Evolutionary conservation across 139 green algal genomes (phyloP).

Genomic region (Micractinium sp.): DNA sequence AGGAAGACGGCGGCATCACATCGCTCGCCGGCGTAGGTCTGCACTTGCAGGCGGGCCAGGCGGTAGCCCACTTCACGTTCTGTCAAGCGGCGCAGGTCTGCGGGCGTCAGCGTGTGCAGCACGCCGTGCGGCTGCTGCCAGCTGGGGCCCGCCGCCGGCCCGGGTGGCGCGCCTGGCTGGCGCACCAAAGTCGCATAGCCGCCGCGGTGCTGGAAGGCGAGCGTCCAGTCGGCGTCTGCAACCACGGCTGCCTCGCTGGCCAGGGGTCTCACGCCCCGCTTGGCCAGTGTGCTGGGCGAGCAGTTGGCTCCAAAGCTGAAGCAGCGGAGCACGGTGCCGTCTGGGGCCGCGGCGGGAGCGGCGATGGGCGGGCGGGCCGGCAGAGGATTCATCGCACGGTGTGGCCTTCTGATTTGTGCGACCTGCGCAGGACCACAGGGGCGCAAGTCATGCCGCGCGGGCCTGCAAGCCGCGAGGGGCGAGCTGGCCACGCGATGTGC

Average conservation of each 20-base stretch:
- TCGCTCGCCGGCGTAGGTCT: neutral
- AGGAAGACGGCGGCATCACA: neutral
- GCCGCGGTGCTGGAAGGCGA: conserved; percentile 32
- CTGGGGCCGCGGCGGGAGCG: neutral
- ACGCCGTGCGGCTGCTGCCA: conserved; percentile 27
- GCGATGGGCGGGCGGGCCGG: neutral
- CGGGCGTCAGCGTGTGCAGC: neutral
- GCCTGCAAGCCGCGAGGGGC: too few relatives aligned
- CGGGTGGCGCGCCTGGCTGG: neutral
- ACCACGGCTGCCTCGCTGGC: conserved; percentile 7
- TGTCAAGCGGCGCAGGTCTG: conserved; percentile 7
- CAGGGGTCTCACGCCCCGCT: neutral
- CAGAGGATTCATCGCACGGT: neutral
- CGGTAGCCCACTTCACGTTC: conserved; percentile 26
- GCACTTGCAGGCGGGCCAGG: neutral
- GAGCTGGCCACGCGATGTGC: too few relatives aligned
- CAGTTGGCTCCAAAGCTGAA: conserved; percentile 38
- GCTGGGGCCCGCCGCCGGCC: neutral
- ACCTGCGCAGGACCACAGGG: too few relatives aligned
- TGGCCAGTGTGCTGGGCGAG: conserved; percentile 7
- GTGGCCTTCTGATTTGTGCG: too few relatives aligned
- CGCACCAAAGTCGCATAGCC: conserved; percentile 29
- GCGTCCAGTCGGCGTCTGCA: neutral
- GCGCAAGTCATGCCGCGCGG: too few relatives aligned
- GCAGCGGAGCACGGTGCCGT: neutral